Percentiles rank a stretch among this genome's conserved stretches.
Conservation (phyloP, 169 alveolate species). For the Eimeria zaria region DNA sequence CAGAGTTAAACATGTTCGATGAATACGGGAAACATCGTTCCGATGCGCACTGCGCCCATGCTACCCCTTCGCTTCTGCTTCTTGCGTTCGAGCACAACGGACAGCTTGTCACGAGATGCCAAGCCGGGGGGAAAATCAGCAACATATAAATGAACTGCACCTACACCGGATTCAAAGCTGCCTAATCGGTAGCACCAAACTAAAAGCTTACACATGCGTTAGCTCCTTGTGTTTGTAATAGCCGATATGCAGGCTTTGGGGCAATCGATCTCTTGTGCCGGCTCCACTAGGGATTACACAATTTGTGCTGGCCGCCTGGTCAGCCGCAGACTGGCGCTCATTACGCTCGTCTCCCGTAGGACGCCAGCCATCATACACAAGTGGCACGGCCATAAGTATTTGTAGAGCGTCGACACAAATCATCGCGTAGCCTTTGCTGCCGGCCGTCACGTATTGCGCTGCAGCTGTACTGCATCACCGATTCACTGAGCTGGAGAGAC, state of each 20-base stretch:
- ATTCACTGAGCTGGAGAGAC: neutral
- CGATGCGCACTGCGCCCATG: neutral
- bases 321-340: too few species aligned
- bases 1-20: too few species aligned
- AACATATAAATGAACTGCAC: neutral
- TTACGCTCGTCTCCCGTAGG: too few species aligned
- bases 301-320: too few species aligned
- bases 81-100: neutral
- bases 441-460: neutral
- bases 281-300: too few species aligned
- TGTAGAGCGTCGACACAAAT: too few species aligned
- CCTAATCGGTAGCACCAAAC: neutral
- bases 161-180: neutral
- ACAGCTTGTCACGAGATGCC: neutral
- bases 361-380: too few species aligned
- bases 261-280: too few species aligned
- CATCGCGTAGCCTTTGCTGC: neutral
- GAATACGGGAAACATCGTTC: too few species aligned
- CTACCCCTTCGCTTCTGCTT: neutral
- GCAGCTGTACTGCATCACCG: neutral
- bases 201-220: neutral
- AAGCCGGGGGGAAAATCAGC: neutral
- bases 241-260: too few species aligned
- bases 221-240: too few species aligned
- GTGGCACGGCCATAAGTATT: too few species aligned